Conservation (phyloP, 2,329 filamentous ascomycete genomes). For the Fusarium scirpi region DNA sequence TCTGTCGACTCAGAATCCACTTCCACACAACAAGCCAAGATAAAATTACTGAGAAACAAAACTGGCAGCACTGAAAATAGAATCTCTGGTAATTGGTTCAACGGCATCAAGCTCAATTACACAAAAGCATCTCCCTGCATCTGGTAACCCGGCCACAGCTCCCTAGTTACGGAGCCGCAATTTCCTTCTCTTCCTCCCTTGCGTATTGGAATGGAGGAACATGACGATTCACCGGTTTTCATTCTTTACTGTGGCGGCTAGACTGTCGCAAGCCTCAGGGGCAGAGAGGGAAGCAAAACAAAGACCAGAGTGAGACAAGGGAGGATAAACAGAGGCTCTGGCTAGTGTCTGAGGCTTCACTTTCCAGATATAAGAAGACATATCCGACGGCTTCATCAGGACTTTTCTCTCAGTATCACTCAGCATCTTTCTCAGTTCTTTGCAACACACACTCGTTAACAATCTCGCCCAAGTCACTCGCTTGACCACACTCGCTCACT, state of each 20-base stretch:
- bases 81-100: not conserved
- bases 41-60: conserved; percentile 16
- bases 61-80: conserved; percentile 10
- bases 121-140: conserved; percentile 17
- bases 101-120: not conserved
- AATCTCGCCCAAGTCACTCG: conserved; percentile 46
- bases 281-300: conserved; percentile 2
- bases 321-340: conserved; percentile 8
- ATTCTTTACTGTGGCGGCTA: conserved; percentile 33
- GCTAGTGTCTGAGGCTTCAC: not conserved
- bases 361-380: conserved; percentile 43
- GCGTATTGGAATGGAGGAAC: conserved; percentile 33
- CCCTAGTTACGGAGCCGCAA: conserved; percentile 30
- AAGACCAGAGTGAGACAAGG: conserved; percentile 8
- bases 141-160: conserved; percentile 12
- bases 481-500: conserved; percentile 29
- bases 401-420: conserved; percentile 12
- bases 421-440: conserved; percentile 22
- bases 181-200: conserved; percentile 33
- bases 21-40: conserved; percentile 7
- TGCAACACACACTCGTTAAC: conserved; percentile 34
- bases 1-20: conserved; percentile 13
- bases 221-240: conserved; percentile 25
- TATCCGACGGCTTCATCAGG: conserved; percentile 1
- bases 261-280: conserved; percentile 23